These are phyloP conservation scores for Dothistroma pini DNA, from an alignment of 2,329 filamentous ascomycete species.

Conservation along the genomic window DNA sequence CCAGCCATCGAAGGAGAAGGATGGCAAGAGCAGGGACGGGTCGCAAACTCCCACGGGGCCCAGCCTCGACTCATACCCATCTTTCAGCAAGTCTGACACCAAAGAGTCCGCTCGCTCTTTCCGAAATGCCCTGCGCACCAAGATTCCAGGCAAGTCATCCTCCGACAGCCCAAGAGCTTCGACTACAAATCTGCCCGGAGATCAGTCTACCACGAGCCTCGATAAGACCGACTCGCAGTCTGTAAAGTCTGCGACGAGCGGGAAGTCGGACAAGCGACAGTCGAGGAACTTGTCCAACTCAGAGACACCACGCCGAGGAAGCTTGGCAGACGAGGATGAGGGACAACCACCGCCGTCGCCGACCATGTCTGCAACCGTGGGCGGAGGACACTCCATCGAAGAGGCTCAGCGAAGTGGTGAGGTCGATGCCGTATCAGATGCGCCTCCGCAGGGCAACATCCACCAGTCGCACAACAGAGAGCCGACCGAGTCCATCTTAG, in stretches of 20 bases:
- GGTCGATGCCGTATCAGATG: slow-evolving; percentile 90
- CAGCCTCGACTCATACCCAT: slow-evolving; percentile 78
- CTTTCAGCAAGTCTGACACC: slow-evolving; percentile 87
- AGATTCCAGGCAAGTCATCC: slow-evolving; percentile 68
- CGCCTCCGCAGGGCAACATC: slow-evolving; percentile 66
- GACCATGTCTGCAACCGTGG: slow-evolving; percentile 71
- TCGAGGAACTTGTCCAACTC: slow-evolving; percentile 23
- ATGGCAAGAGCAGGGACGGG: slow-evolving; percentile 44
- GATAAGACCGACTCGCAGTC: slow-evolving; percentile 73
- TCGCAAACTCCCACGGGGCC: slow-evolving; percentile 50
- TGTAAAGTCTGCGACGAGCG: slow-evolving; percentile 66
- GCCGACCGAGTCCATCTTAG: slow-evolving; percentile 83
- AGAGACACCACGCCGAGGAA: slow-evolving; percentile 37
- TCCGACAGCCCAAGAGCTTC: slow-evolving; percentile 81
- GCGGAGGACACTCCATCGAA: slow-evolving; percentile 68
- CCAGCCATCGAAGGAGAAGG: slow-evolving; percentile 59
- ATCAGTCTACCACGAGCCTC: slow-evolving; percentile 42
- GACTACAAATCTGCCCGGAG: slow-evolving; percentile 55
- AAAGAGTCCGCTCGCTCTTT: slow-evolving; percentile 88
- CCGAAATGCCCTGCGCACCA: slow-evolving; percentile 74
- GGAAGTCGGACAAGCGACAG: slow-evolving; percentile 35
- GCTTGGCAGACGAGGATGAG: slow-evolving; percentile 31
- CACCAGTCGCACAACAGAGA: slow-evolving; percentile 56
- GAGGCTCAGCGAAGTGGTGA: slow-evolving; percentile 83
- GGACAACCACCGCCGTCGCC: slow-evolving; percentile 71